Percentiles rank a stretch among this genome's conserved stretches.
Evolutionary conservation across 2,329 filamentous ascomycete species (phyloP).

Genomic region (Exophiala dermatitidis): DNA sequence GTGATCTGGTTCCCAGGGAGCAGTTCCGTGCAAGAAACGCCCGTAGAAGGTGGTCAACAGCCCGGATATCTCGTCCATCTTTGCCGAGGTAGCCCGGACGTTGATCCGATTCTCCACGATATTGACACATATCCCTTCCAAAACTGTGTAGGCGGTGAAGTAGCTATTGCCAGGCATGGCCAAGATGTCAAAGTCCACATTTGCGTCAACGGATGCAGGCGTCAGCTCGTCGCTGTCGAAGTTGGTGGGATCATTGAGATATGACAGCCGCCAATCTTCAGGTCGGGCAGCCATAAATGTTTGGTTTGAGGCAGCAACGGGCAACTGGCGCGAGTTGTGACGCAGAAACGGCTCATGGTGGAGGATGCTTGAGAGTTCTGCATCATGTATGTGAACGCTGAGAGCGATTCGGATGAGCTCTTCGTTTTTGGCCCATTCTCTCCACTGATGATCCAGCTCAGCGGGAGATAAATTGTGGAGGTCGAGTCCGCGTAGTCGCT

Average conservation of each 20-base stretch:
- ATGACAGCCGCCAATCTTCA: conserved; percentile 20
- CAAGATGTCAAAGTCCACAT: conserved; percentile 18
- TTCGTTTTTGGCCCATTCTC: conserved; percentile 28
- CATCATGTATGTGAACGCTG: conserved; percentile 24
- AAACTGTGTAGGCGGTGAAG: conserved; percentile 22
- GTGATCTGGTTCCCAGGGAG: conserved; percentile 16
- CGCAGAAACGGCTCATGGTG: conserved; percentile 23
- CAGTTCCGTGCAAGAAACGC: conserved; percentile 25
- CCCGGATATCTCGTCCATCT: conserved; percentile 14
- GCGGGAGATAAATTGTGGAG: conserved; percentile 4
- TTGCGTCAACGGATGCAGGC: conserved; percentile 15
- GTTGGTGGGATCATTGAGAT: conserved; percentile 19
- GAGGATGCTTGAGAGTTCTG: conserved; percentile 26
- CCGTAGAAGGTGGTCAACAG: conserved; percentile 18
- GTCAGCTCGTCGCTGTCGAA: conserved; percentile 9
- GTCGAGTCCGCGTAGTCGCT: conserved; percentile 18
- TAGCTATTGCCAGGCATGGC: conserved; percentile 15
- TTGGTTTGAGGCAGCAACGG: conserved; percentile 17
- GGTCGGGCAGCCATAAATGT: conserved; percentile 17
- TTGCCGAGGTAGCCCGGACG: conserved; percentile 11
- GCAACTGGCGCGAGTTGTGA: conserved; percentile 18
- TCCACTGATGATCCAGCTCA: conserved; percentile 24
- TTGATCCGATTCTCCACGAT: conserved; percentile 25
- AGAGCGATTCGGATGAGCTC: conserved; percentile 29
- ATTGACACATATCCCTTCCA: conserved; percentile 25